Evolutionary conservation across 2,329 filamentous ascomycete genomes (phyloP).

Genomic region (Chlorencoelia australis): DNA sequence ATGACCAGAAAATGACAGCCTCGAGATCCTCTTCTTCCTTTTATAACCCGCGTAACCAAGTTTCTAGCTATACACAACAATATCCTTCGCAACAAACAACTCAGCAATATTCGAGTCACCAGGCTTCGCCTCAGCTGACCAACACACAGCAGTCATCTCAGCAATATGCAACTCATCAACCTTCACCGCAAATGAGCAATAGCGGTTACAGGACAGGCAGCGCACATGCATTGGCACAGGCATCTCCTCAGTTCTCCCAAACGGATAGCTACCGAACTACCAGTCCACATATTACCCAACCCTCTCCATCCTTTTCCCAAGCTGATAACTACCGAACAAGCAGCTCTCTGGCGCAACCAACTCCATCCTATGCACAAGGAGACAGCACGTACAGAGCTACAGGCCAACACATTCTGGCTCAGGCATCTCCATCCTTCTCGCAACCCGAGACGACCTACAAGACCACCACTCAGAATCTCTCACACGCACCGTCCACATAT

Average conservation of each 20-base stretch:
- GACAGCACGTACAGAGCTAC: conserved; percentile 24
- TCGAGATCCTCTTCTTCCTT: conserved; percentile 19
- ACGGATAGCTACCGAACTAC: conserved; percentile 22
- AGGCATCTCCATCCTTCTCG: conserved; percentile 22
- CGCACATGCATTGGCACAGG: conserved; percentile 18
- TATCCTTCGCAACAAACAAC: conserved; percentile 24
- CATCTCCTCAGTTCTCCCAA: conserved; percentile 22
- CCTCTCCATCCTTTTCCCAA: conserved; percentile 21
- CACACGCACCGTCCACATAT: conserved; percentile 16
- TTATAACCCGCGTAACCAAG: conserved; percentile 20
- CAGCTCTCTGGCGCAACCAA: conserved; percentile 19
- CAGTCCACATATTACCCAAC: conserved; percentile 21
- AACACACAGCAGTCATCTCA: no score
- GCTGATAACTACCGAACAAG: conserved; percentile 17
- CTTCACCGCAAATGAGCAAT: conserved; percentile 24
- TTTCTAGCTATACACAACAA: conserved; percentile 21
- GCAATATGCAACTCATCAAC: conserved; percentile 21
- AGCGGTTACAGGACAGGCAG: conserved; percentile 16
- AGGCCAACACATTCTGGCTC: conserved; percentile 22
- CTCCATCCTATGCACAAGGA: conserved; percentile 22
- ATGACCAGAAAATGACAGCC: conserved; percentile 18
- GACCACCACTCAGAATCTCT: conserved; percentile 12
- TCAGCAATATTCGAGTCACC: conserved; percentile 20
- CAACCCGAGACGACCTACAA: conserved; percentile 18
- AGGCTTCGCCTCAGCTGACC: conserved; percentile 22